These are phyloP conservation scores for Zoysia japonica DNA, from an alignment of 176 grass and related monocot species.

Conservation along the genomic window DNA sequence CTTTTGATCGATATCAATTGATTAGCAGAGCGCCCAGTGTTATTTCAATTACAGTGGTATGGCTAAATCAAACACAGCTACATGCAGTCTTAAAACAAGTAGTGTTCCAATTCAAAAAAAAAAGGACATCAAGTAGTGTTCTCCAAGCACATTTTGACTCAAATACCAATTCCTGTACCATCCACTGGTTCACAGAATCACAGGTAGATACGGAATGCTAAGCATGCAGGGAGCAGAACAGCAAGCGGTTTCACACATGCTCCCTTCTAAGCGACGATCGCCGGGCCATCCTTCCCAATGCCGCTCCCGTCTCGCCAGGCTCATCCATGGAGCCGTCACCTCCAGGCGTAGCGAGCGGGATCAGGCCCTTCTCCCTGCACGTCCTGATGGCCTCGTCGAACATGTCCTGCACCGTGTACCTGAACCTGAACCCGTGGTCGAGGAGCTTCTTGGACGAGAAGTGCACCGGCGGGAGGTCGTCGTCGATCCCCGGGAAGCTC, in stretches of 20 bases:
- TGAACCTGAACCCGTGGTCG: slow-evolving; percentile 65
- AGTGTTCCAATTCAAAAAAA: no score
- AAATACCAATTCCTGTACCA: neutral
- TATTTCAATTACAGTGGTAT: no score
- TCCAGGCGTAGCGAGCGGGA: slow-evolving; percentile 27
- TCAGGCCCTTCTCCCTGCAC: slow-evolving; percentile 72
- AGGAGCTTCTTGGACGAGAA: slow-evolving; percentile 86
- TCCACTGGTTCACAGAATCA: neutral
- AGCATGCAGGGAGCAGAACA: neutral
- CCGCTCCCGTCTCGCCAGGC: neutral
- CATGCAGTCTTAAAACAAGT: no score
- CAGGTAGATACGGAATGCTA: neutral
- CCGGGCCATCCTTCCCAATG: neutral
- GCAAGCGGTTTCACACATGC: neutral
- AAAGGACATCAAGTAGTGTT: no score
- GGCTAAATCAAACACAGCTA: no score
- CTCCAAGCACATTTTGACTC: no score
- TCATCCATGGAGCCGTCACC: neutral
- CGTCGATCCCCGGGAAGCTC: slow-evolving; percentile 52
- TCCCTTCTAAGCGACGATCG: slow-evolving; percentile 28
- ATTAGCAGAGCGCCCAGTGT: slow-evolving; percentile 3
- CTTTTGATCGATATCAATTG: slow-evolving; percentile 15
- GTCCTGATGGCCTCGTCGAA: slow-evolving; percentile 61
- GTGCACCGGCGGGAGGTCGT: slow-evolving; percentile 33
- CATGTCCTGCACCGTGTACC: slow-evolving; percentile 80